Base-by-base conservation (phyloP, 75 land plant genomes). In the Sequoia sempervirens region DNA sequence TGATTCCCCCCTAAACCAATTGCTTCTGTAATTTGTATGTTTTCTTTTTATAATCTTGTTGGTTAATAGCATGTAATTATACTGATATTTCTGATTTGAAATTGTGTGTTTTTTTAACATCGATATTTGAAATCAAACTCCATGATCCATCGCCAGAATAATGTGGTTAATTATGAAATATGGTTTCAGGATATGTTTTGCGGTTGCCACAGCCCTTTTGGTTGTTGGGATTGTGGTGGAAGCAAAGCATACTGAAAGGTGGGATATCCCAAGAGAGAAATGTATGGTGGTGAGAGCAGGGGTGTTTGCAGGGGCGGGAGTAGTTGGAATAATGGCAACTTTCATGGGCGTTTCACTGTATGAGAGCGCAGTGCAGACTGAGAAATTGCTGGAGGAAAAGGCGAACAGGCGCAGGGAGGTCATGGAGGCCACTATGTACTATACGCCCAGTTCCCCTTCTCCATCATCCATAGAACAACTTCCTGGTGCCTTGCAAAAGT, bases 221-320 rank as follows among this genome's bases (percentile, higher is more conserved):
- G 40, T 91, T 58, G 86, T 93, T 7, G 92, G 92, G 4, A 61
- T 93, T 3, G 89, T 89, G 17, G 89, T 91, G 43, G 94, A 93
- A 80, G 88, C 90, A 30, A 91, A 92, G 1, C 94, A 93, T 52
- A 69, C 87, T 14, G 84, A 45, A 8, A 58, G 88, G 8, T 93
- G 94, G 94, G 58, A 45, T 0, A 64, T 30, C 26, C 87, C 88
- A 52, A 89, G 86, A 64, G 37, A 69, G 0, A 88, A 50, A 15
- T 93, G 94, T 81, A 87, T 88, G 23, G 84, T 84, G n/a, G 50
- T 86, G 20, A 70, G 78, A 26, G 79, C 80, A 82, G 94, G 94
- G 23, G 1, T 93, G 41, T 91, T 91, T 79, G 80, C 89, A 2
- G 88, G 90, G 2, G 94, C 92, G 2, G 94, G 92, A 30, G 83